These are phyloP conservation scores for Euphrasia confusa DNA, from an alignment of 257 asterid species.

Conservation along the genomic window DNA sequence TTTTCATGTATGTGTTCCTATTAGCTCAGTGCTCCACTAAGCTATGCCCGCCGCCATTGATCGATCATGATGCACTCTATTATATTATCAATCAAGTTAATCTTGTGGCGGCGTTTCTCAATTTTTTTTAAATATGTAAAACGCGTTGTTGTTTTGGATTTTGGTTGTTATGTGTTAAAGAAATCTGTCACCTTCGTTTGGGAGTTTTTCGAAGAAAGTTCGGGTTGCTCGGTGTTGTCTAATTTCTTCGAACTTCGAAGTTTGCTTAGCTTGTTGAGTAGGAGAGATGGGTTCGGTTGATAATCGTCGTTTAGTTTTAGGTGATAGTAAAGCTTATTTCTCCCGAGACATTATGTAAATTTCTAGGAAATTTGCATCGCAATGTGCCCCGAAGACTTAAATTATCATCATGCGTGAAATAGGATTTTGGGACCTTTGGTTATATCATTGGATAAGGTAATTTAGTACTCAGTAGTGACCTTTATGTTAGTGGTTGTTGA, in stretches of 20 bases:
- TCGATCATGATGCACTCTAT: conserved; percentile 29
- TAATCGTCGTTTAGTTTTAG: background rate
- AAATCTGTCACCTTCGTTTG: background rate
- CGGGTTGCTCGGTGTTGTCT: background rate
- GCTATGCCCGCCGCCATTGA: conserved; percentile 10
- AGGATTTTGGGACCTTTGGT: background rate
- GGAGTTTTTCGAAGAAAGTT: background rate
- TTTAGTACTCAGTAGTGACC: background rate
- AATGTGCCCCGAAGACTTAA: background rate
- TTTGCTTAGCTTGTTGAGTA: background rate
- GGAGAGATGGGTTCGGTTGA: background rate
- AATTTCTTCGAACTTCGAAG: background rate
- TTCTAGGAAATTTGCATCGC: background rate
- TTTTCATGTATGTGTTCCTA: background rate
- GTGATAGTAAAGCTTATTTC: background rate
- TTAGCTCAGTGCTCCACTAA: background rate
- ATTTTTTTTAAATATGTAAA: background rate
- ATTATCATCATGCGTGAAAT: background rate
- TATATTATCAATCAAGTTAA: conserved; percentile 3
- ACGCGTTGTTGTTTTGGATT: no score
- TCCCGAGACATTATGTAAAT: background rate
- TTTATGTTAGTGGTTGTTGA: background rate
- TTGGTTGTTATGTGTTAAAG: background rate
- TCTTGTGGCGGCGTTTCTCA: conserved; percentile 13
- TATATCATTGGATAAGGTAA: background rate